Conservation (phyloP, 1,139 yeast genomes). For the Candida gigantensis region DNA sequence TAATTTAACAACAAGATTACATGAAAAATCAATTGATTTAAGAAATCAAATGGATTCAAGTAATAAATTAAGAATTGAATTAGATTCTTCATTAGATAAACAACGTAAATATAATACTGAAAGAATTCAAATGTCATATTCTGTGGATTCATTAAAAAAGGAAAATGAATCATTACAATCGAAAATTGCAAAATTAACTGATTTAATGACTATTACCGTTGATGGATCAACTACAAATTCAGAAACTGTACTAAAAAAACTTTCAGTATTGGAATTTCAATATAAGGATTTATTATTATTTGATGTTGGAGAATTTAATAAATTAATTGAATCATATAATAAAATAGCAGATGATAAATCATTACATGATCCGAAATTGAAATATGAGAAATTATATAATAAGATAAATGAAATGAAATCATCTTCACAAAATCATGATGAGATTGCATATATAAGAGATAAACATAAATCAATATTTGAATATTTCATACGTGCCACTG, state of each 20-base stretch:
- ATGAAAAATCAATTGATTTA: constrained; percentile 28
- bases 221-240: constrained; percentile 19
- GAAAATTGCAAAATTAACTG: constrained; percentile 10
- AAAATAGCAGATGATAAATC: constrained; percentile 61
- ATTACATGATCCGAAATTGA: constrained; percentile 54
- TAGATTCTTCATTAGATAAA: constrained; percentile 47
- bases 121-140: constrained; percentile 44
- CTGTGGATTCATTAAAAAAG: constrained; percentile 42
- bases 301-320: constrained; percentile 42
- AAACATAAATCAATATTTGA: constrained; percentile 55
- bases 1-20: constrained; percentile 30
- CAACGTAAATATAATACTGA: constrained; percentile 52
- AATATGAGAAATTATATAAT: constrained; percentile 41
- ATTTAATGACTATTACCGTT: constrained; percentile 18
- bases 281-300: constrained; percentile 38
- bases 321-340: constrained; percentile 48
- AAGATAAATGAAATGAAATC: constrained; percentile 19
- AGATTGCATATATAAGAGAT: constrained; percentile 39
- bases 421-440: constrained; percentile 14
- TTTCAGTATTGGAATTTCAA: constrained; percentile 34
- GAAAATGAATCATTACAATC: constrained; percentile 28
- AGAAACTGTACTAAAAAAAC: constrained; percentile 17
- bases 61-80: constrained; percentile 32
- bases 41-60: constrained; percentile 11
- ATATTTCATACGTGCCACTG: constrained; percentile 60